Evolutionary conservation across 192 early-diverging fungal genomes (phyloP).

Genomic region (Backusella circina): DNA sequence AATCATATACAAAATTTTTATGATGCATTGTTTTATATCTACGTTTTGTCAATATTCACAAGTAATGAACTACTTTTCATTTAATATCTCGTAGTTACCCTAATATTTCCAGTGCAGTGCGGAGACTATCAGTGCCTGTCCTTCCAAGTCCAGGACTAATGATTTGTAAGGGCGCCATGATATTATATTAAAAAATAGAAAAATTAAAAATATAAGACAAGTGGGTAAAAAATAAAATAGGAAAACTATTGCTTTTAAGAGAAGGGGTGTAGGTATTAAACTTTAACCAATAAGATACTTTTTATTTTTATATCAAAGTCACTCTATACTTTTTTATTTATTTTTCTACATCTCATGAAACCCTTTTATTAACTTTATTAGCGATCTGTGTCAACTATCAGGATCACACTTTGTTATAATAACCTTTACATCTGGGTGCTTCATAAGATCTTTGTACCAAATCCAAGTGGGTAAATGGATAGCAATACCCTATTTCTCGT

Average conservation of each 20-base stretch:
- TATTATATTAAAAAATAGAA: not conserved
- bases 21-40: slow-evolving; percentile 17
- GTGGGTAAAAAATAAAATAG: not conserved
- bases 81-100: slow-evolving; percentile 2
- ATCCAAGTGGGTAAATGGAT: slow-evolving; percentile 8
- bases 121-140: slow-evolving; percentile 19
- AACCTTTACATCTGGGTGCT: slow-evolving; percentile 17
- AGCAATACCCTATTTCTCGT: slow-evolving; percentile 10
- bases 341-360: no score
- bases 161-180: slow-evolving; percentile 21
- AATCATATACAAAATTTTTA: slow-evolving; percentile 2
- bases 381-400: slow-evolving; percentile 20
- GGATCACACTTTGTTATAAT: slow-evolving; percentile 12
- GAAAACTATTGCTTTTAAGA: no score
- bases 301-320: no score
- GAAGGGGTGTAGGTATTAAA: no score
- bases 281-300: no score
- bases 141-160: slow-evolving; percentile 14
- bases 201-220: not conserved
- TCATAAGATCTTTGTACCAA: slow-evolving; percentile 19
- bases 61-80: not conserved
- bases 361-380: no score
- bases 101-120: slow-evolving; percentile 15
- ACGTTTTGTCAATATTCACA: not conserved
- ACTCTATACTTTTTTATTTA: no score